Evolutionary conservation across 2,329 filamentous ascomycete species (phyloP).

Genomic region (Xylariaceae sp.): DNA sequence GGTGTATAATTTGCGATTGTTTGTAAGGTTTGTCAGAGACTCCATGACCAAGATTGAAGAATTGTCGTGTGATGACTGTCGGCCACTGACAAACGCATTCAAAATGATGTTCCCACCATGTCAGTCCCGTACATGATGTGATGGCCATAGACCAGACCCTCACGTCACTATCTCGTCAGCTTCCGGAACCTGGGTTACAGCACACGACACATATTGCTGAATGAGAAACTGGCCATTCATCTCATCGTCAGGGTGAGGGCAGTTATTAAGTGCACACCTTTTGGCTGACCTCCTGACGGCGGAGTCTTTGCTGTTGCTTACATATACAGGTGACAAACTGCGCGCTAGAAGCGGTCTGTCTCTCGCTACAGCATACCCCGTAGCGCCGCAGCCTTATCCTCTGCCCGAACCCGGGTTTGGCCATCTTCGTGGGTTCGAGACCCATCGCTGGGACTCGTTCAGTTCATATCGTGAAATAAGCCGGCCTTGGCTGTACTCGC

Average conservation of each 20-base stretch:
- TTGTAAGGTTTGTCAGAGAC: not conserved
- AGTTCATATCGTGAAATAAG: too few relatives aligned
- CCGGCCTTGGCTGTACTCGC: too few relatives aligned
- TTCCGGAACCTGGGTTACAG: conserved; percentile 11
- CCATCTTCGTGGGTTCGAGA: too few relatives aligned
- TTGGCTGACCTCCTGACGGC: conserved; percentile 7
- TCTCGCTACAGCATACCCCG: too few relatives aligned
- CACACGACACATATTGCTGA: not conserved
- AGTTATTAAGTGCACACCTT: conserved; percentile 28
- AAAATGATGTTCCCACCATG: conserved; percentile 2
- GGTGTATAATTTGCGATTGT: conserved; percentile 5
- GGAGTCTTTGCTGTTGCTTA: not conserved
- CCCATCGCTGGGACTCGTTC: too few relatives aligned
- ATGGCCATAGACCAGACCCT: conserved; percentile 21
- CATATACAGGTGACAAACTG: conserved; percentile 9
- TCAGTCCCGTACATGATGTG: conserved; percentile 1
- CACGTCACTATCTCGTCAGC: conserved; percentile 27
- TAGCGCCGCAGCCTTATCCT: too few relatives aligned
- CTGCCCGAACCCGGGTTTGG: too few relatives aligned
- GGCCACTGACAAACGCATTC: not conserved
- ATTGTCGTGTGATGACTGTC: conserved; percentile 16
- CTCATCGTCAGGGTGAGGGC: not conserved
- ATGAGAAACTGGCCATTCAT: conserved; percentile 9
- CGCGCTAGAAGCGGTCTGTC: not conserved
- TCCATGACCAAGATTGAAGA: not conserved